Conservation (phyloP, 257 asterid species). For the Cinchona pubescens region DNA sequence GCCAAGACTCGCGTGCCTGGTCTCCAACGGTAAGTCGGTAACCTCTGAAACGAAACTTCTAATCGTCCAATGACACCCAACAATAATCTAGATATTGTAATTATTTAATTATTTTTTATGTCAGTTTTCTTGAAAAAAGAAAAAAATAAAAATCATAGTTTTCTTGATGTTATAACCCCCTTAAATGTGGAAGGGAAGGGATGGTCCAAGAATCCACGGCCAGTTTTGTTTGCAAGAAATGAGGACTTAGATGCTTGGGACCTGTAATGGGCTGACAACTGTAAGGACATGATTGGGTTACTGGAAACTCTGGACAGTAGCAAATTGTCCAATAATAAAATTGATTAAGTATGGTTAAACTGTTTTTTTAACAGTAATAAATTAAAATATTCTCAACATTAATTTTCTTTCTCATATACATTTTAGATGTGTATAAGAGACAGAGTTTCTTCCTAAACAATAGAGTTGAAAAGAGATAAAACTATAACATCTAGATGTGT, state of each 20-base stretch:
- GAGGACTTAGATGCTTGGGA: slow-evolving; percentile 12
- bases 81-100: slow-evolving; percentile 2
- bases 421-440: no score
- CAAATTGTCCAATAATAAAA: no score
- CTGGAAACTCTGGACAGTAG: not conserved
- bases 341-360: no score
- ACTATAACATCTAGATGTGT: no score
- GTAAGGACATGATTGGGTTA: slow-evolving; percentile 2
- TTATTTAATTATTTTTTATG: not conserved
- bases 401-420: no score
- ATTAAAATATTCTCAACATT: no score
- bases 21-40: not conserved
- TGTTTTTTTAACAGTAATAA: no score
- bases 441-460: no score
- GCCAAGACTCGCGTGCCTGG: not conserved
- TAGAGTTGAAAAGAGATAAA: no score
- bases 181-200: not conserved
- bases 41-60: not conserved
- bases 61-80: not conserved
- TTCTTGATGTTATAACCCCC: not conserved
- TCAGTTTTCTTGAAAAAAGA: no score
- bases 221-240: not conserved
- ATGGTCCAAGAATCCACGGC: not conserved
- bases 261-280: slow-evolving; percentile 1
- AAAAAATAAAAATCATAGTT: no score